Evolutionary conservation across 1,284 basidiomycete genomes (phyloP).

Genomic region (Trametes versicolor): DNA sequence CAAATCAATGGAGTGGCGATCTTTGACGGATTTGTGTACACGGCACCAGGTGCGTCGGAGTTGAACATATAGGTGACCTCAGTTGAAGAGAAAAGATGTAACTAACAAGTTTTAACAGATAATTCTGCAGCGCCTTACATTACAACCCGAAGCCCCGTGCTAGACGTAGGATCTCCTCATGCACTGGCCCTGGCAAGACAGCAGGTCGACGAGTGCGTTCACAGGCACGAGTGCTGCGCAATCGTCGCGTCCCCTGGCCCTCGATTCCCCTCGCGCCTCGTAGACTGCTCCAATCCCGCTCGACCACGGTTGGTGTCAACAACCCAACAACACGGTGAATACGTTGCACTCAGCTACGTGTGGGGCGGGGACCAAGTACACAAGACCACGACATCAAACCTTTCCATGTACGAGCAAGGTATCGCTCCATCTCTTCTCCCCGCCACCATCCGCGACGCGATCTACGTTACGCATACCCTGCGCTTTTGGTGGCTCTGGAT

Average conservation of each 20-base stretch:
- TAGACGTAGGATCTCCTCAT: neutral
- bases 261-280: constrained; percentile 16
- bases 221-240: constrained; percentile 1
- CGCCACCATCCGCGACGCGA: constrained; percentile 15
- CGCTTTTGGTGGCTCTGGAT: constrained; percentile 13
- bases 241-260: neutral
- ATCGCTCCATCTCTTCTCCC: constrained; percentile 5
- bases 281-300: constrained; percentile 17
- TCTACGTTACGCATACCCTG: constrained; percentile 9
- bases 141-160: neutral
- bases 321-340: constrained; percentile 1
- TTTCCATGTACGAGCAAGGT: neutral
- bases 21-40: neutral
- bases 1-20: too few relatives aligned
- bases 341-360: constrained; percentile 28
- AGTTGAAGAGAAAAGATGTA: neutral
- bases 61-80: too few relatives aligned
- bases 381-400: constrained; percentile 6
- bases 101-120: neutral
- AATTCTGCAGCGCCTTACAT: constrained; percentile 20
- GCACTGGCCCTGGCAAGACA: neutral
- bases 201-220: neutral
- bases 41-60: neutral
- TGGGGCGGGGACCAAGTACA: constrained; percentile 23
- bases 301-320: neutral